Conservation (phyloP, 495 filamentous ascomycete species). For the Neurospora sp. region DNA sequence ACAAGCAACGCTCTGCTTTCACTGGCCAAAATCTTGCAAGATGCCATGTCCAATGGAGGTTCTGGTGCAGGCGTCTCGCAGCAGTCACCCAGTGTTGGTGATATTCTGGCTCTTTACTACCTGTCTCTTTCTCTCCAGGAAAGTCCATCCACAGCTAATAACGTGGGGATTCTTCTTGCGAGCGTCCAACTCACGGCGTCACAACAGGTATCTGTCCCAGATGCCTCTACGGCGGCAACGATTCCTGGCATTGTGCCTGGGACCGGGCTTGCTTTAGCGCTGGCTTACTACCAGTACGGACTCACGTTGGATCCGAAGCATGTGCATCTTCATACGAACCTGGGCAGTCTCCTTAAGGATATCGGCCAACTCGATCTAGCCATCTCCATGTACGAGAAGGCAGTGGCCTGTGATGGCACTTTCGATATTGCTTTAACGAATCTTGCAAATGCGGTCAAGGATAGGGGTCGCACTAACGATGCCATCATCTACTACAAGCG, state of each 20-base stretch:
- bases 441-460: slow-evolving; percentile 95
- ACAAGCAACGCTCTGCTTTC: slow-evolving; percentile 94
- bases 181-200: slow-evolving; percentile 73
- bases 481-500: slow-evolving; percentile 87
- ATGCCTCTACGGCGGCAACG: slow-evolving; percentile 25
- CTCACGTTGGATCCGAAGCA: slow-evolving; percentile 75
- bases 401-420: slow-evolving; percentile 77
- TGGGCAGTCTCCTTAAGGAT: slow-evolving; percentile 92
- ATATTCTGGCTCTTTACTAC: slow-evolving; percentile 94
- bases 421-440: slow-evolving; percentile 98
- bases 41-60: slow-evolving; percentile 82
- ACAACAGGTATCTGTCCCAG: slow-evolving; percentile 18
- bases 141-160: slow-evolving; percentile 96
- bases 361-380: slow-evolving; percentile 86
- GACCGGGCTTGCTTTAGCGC: slow-evolving; percentile 76
- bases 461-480: slow-evolving; percentile 84
- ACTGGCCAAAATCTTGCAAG: slow-evolving; percentile 95
- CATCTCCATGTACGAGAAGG: slow-evolving; percentile 95
- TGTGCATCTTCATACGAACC: slow-evolving; percentile 96
- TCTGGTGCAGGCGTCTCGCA: slow-evolving; percentile 46
- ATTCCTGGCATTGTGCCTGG: slow-evolving; percentile 78
- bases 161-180: slow-evolving; percentile 92
- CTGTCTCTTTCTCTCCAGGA: slow-evolving; percentile 89
- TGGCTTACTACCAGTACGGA: slow-evolving; percentile 93
- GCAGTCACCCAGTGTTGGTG: slow-evolving; percentile 66